phyloP scores from a whole-genome alignment of 108 stramenopile species.

The Skeletonema marinoi region DNA sequence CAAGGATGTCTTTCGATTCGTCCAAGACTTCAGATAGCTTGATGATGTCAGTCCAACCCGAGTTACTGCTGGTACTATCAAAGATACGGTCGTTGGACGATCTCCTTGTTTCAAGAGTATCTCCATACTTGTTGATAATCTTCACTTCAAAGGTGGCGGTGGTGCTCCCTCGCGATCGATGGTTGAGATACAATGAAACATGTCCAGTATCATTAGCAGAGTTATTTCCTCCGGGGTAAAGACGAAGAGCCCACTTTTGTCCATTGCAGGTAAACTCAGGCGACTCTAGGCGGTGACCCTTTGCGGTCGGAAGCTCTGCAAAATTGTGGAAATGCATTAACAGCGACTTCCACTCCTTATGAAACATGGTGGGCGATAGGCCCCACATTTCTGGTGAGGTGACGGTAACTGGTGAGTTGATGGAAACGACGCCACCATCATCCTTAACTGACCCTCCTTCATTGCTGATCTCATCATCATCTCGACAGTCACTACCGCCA shows the following conservation, averaged over 20 bases:
- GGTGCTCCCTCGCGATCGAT: background rate
- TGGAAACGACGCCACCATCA: no score
- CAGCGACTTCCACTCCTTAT: background rate
- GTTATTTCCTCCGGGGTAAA: background rate
- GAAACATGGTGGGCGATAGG: background rate
- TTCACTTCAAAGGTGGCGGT: background rate
- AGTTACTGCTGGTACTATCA: background rate
- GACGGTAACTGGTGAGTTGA: background rate
- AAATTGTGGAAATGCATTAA: background rate
- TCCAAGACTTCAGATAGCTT: background rate
- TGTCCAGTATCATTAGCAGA: background rate
- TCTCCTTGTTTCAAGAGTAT: background rate
- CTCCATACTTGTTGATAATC: background rate
- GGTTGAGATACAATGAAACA: background rate
- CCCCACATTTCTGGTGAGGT: background rate
- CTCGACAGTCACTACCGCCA: background rate
- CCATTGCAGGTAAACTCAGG: slow-evolving; percentile 3
- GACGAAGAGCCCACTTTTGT: slow-evolving; percentile 1
- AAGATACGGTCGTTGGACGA: background rate
- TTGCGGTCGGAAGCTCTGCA: background rate
- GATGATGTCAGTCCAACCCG: background rate
- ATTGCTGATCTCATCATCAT: background rate
- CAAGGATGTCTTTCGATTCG: background rate
- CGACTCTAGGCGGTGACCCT: background rate
- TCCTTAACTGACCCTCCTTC: background rate